phyloP scores from a whole-genome alignment of 805 yeast species.

The Hermanozyma aechmeae region DNA sequence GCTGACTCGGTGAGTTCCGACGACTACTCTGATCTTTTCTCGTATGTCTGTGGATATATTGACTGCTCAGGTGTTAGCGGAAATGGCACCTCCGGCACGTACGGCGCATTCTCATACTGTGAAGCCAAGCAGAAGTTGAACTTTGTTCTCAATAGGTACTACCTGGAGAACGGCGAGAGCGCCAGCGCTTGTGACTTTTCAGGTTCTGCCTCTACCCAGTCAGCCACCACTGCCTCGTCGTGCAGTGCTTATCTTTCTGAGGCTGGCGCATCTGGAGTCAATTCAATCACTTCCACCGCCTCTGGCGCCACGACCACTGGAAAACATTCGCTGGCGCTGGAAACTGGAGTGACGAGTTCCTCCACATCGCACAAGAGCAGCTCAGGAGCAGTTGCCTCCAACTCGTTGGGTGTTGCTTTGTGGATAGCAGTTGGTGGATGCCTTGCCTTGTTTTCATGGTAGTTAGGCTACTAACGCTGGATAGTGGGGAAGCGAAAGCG shows the following conservation, averaged over 20 bases:
- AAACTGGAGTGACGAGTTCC: slow-evolving; percentile 13
- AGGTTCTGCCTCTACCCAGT: slow-evolving; percentile 37
- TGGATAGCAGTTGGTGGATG: too few species aligned
- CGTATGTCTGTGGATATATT: slow-evolving; percentile 20
- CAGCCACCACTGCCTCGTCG: slow-evolving; percentile 40
- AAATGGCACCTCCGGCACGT: slow-evolving; percentile 29
- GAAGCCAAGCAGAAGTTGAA: slow-evolving; percentile 23
- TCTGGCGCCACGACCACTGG: slow-evolving; percentile 13
- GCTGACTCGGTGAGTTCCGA: slow-evolving; percentile 15
- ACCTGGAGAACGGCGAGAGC: slow-evolving; percentile 29
- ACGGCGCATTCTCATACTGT: slow-evolving; percentile 36
- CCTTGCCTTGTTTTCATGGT: too few species aligned
- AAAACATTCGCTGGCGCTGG: too few species aligned
- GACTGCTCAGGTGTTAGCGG: slow-evolving; percentile 30
- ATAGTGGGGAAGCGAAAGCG: too few species aligned
- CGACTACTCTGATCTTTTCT: slow-evolving; percentile 27
- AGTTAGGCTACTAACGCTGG: too few species aligned
- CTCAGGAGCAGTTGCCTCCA: too few species aligned
- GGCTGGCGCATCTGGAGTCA: slow-evolving; percentile 67
- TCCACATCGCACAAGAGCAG: too few species aligned
- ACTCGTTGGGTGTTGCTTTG: too few species aligned
- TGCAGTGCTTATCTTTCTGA: slow-evolving; percentile 50
- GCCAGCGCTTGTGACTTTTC: slow-evolving; percentile 56
- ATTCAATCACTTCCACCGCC: slow-evolving; percentile 29
- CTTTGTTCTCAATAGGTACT: slow-evolving; percentile 31